Evolutionary conservation across 441 rosid species (phyloP).

Genomic region (Mallotus japonicus): DNA sequence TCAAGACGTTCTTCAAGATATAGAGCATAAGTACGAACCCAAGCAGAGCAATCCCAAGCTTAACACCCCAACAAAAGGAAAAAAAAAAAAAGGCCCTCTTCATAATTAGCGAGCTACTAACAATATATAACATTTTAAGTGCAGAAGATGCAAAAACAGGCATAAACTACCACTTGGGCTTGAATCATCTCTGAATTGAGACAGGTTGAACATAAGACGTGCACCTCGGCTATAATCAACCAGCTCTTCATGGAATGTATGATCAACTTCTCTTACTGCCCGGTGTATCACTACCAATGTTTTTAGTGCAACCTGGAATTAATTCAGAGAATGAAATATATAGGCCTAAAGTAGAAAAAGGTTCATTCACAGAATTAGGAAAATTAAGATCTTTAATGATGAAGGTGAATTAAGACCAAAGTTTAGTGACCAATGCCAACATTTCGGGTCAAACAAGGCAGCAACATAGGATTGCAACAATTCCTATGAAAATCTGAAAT

Average conservation of each 20-base stretch:
- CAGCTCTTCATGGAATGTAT: slow-evolving; percentile 36
- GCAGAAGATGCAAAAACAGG: not conserved
- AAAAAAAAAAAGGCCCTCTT: not conserved
- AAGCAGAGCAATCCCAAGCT: slow-evolving; percentile 54
- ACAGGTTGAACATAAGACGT: slow-evolving; percentile 30
- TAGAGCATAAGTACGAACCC: slow-evolving; percentile 46
- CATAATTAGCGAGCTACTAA: slow-evolving; percentile 11
- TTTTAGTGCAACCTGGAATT: slow-evolving; percentile 48
- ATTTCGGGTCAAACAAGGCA: not conserved
- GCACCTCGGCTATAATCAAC: slow-evolving; percentile 14
- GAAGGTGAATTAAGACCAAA: not conserved
- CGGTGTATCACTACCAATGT: slow-evolving; percentile 43
- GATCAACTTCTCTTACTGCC: slow-evolving; percentile 39
- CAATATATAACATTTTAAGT: not conserved
- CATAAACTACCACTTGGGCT: slow-evolving; percentile 34
- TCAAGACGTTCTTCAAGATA: slow-evolving; percentile 44
- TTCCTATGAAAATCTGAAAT: not conserved
- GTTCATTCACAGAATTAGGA: not conserved
- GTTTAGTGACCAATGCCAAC: not conserved
- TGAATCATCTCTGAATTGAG: slow-evolving; percentile 45
- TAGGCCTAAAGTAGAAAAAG: not conserved
- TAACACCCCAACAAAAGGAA: slow-evolving; percentile 2
- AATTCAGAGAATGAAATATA: not conserved
- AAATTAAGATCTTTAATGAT: not conserved
- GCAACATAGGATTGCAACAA: not conserved